Evolutionary conservation across 495 filamentous ascomycete genomes (phyloP).

Genomic region (Rhypophila decipiens): DNA sequence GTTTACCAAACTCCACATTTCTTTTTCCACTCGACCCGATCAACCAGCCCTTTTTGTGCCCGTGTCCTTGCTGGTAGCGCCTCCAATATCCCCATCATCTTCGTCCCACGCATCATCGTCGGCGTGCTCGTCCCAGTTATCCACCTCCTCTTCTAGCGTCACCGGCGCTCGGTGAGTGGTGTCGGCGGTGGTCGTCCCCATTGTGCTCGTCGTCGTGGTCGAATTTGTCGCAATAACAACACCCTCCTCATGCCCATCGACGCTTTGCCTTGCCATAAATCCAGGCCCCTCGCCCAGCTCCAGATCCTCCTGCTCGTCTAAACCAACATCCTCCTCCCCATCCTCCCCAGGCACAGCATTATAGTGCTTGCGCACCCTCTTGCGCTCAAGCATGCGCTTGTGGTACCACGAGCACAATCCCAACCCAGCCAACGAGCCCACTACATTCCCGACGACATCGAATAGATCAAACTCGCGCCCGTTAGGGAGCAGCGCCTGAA

Average conservation of each 20-base stretch:
- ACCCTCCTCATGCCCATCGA: slow-evolving; percentile 24
- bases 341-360: slow-evolving; percentile 50
- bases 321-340: slow-evolving; percentile 42
- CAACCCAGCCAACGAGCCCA: slow-evolving; percentile 66
- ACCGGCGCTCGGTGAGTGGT: slow-evolving; percentile 12
- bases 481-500: slow-evolving; percentile 78
- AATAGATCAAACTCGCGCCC: slow-evolving; percentile 75
- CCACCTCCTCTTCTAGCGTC: slow-evolving; percentile 65
- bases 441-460: slow-evolving; percentile 81
- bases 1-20: not conserved
- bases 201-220: slow-evolving; percentile 11
- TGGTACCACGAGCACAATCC: slow-evolving; percentile 85
- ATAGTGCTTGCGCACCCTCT: slow-evolving; percentile 67
- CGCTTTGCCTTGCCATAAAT: slow-evolving; percentile 15
- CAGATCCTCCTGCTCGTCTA: slow-evolving; percentile 45
- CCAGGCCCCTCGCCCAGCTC: slow-evolving; percentile 52
- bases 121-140: slow-evolving; percentile 79
- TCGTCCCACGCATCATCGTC: slow-evolving; percentile 72
- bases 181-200: not conserved
- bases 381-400: slow-evolving; percentile 87
- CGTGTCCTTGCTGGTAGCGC: slow-evolving; percentile 10
- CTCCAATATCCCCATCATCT: slow-evolving; percentile 45
- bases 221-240: slow-evolving; percentile 21
- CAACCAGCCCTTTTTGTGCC: slow-evolving; percentile 33
- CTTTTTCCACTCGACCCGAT: too few relatives aligned